Evolutionary conservation across 1,139 yeast genomes (phyloP), one percentile per base, ranked within the genome.

Genomic region (Lodderomyces metapsilosis): DNA sequence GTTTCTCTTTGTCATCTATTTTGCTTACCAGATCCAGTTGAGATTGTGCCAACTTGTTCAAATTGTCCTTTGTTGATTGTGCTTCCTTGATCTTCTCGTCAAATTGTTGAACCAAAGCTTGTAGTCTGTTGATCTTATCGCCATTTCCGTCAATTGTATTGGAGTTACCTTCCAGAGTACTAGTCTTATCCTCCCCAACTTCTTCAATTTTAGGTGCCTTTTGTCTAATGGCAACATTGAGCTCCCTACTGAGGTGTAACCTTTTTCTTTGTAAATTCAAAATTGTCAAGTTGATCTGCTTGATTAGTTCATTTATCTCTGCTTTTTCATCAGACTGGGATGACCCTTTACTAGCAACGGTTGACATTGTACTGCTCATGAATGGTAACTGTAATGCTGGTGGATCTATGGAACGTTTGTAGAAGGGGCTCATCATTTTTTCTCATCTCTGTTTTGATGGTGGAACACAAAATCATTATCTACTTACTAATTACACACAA

Each of bases 11-110:
- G 15, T 52, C 42, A 5, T 44, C 45, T 20, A 52, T 52, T 15
- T 30, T 24, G 21, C 38, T 41, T 3, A 30, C 34, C 31, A 23
- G 39, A 30, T 35, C 12, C 21, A 23, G 11, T 18, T 35, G 38
- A 16, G 56, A 48, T n/a, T 57, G 49, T 22, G 59, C 55, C 30
- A 70, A 56, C 22, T 64, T 48, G 25, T 53, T 51, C 37, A 70
- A 51, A 41, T 69, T 66, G 33, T 53, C 50, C 48, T 62, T 50
- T 5, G 80, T 65, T 36, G 53, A 56, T 21, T 68, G 51, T 2
- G 82, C 80, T 33, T 74, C 75, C 12, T 59, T 54, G 9, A 81
- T 66, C 45, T 75, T 78, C 5, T 44, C 49, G 13, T 63, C 59
- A 38, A 82, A 61, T 34, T 67, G 68, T 2, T 49, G 54, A 2